Conservation (phyloP, 1,284 basidiomycete species). For the Naganishia liquefaciens region DNA sequence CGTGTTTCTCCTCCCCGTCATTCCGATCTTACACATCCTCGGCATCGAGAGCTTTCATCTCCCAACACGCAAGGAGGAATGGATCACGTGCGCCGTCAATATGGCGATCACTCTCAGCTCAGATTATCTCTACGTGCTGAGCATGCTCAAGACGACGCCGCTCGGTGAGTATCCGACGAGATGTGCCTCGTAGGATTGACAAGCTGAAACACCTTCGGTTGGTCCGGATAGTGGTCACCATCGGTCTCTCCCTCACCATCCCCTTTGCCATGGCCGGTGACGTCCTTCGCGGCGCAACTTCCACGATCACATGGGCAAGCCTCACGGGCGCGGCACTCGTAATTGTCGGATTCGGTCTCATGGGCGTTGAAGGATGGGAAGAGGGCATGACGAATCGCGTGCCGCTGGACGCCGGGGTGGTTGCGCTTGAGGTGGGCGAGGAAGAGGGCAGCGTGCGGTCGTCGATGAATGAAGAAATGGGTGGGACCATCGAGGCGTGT, state of each 20-base stretch:
- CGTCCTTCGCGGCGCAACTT: conserved; percentile 42
- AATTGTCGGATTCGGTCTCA: conserved; percentile 58
- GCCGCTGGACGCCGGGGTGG: conserved; percentile 5
- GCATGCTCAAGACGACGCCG: conserved; percentile 97
- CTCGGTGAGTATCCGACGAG: conserved; percentile 51
- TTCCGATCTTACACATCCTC: conserved; percentile 73
- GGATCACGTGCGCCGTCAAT: conserved; percentile 73
- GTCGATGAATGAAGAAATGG: background rate
- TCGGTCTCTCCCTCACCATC: conserved; percentile 94
- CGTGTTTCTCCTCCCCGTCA: conserved; percentile 75
- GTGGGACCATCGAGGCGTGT: background rate
- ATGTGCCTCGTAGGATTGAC: background rate
- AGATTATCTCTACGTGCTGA: conserved; percentile 77
- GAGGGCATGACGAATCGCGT: conserved; percentile 33
- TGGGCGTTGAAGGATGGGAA: conserved; percentile 50
- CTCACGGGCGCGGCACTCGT: conserved; percentile 62
- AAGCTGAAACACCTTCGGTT: too few relatives aligned
- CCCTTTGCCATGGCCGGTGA: conserved; percentile 53
- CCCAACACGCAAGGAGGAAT: conserved; percentile 64
- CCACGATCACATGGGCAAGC: conserved; percentile 60
- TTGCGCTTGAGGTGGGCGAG: background rate
- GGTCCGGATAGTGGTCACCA: conserved; percentile 68
- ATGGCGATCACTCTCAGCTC: conserved; percentile 82
- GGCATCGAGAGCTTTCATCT: conserved; percentile 75
- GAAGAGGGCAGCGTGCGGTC: background rate